phyloP scores from a whole-genome alignment of 2,329 filamentous ascomycete genomes.

The Ophiocordyceps polyrhachis-furcata region DNA sequence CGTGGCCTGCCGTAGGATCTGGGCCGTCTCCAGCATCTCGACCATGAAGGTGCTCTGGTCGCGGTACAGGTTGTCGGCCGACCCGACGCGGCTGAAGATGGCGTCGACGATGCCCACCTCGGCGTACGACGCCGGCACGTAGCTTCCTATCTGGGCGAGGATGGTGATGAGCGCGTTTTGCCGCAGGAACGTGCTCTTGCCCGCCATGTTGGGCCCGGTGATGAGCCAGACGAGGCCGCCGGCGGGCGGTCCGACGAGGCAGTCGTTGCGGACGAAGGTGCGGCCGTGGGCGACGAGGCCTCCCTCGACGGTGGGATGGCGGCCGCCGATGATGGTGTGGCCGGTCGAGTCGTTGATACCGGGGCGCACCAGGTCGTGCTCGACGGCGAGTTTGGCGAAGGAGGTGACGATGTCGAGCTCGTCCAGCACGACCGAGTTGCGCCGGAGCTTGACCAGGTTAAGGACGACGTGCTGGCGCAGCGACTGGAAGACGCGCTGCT shows the following conservation, averaged over 20 bases:
- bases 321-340: slow-evolving; percentile 67
- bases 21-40: slow-evolving; percentile 92
- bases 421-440: slow-evolving; percentile 80
- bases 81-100: slow-evolving; percentile 83
- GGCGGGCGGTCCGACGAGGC: slow-evolving; percentile 51
- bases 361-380: slow-evolving; percentile 58
- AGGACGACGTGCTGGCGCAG: slow-evolving; percentile 60
- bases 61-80: slow-evolving; percentile 83
- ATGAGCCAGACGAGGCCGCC: slow-evolving; percentile 47
- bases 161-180: slow-evolving; percentile 93
- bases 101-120: slow-evolving; percentile 87
- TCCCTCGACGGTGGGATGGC: slow-evolving; percentile 82
- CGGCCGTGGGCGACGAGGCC: slow-evolving; percentile 65
- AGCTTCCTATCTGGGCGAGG: slow-evolving; percentile 79
- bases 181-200: slow-evolving; percentile 87
- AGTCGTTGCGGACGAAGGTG: slow-evolving; percentile 73
- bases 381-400: slow-evolving; percentile 60
- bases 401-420: slow-evolving; percentile 82
- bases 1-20: slow-evolving; percentile 74
- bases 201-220: slow-evolving; percentile 92
- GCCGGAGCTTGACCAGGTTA: slow-evolving; percentile 69
- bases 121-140: slow-evolving; percentile 75
- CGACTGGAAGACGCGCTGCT: slow-evolving; percentile 58
- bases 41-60: slow-evolving; percentile 99
- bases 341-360: slow-evolving; percentile 43